Percentiles rank a stretch among this genome's conserved stretches.
These are phyloP conservation scores for Puccinia hordei DNA, from an alignment of 1,284 basidiomycete genomes.

Conservation along the genomic window DNA sequence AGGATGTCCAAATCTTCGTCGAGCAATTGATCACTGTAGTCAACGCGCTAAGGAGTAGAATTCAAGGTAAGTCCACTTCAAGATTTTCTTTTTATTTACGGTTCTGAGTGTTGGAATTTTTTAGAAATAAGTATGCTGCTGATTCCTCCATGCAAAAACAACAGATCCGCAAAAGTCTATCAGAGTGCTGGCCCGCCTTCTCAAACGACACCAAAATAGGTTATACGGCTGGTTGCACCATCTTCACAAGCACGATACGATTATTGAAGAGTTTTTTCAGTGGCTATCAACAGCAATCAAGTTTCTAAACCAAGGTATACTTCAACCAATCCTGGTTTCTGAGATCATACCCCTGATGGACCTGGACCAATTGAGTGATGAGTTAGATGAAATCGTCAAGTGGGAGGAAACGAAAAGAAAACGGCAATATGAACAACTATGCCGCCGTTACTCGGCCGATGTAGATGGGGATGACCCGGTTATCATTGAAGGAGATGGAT, in stretches of 20 bases:
- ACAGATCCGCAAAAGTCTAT: conserved; percentile 52
- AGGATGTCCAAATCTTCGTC: conserved; percentile 53
- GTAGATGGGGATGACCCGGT: conserved; percentile 54
- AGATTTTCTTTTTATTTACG: no score
- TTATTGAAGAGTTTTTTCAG: conserved; percentile 55
- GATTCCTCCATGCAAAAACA: conserved; percentile 48
- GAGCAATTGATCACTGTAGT: conserved; percentile 54
- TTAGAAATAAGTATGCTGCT: not conserved
- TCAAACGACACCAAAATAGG: conserved; percentile 39
- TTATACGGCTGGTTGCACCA: conserved; percentile 43
- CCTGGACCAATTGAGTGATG: conserved; percentile 25
- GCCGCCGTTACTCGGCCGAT: conserved; percentile 50
- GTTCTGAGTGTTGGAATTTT: no score
- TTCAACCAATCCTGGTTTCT: conserved; percentile 46
- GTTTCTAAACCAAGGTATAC: conserved; percentile 48
- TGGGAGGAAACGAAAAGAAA: conserved; percentile 44
- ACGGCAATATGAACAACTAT: conserved; percentile 48
- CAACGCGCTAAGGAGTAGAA: conserved; percentile 43
- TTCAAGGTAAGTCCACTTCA: conserved; percentile 16
- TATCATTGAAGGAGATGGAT: conserved; percentile 54
- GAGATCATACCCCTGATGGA: conserved; percentile 49
- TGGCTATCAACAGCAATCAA: conserved; percentile 52
- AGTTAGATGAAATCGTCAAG: conserved; percentile 43
- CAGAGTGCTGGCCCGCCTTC: conserved; percentile 34
- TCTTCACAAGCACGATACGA: conserved; percentile 51